phyloP scores from a whole-genome alignment of 495 filamentous ascomycete genomes.

The Cercophora sp. region DNA sequence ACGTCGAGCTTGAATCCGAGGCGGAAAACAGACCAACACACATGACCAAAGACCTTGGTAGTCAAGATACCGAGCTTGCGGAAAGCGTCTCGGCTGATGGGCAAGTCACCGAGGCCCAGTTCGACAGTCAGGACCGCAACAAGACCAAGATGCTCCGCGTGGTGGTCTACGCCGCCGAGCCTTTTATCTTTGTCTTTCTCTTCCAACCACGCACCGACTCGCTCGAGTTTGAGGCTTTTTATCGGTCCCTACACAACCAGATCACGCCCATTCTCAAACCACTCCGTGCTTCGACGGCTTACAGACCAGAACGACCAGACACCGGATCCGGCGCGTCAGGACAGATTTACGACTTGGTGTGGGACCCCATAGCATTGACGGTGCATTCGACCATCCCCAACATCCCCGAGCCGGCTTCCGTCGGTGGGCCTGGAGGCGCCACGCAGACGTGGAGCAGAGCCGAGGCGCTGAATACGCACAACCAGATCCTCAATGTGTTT shows the following conservation, averaged over 20 bases:
- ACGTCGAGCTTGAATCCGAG: conserved; percentile 45
- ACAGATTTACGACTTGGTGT: conserved; percentile 79
- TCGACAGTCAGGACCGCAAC: conserved; percentile 47
- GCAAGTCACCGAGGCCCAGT: conserved; percentile 20
- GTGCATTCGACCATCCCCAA: conserved; percentile 85
- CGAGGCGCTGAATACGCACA: conserved; percentile 89
- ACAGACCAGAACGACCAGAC: conserved; percentile 44
- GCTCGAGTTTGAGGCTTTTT: conserved; percentile 65
- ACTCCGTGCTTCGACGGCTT: conserved; percentile 60
- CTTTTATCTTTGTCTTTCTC: conserved; percentile 88
- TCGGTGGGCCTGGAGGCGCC: neutral
- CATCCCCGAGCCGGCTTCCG: conserved; percentile 62
- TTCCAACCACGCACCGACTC: conserved; percentile 68
- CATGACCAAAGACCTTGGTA: conserved; percentile 42
- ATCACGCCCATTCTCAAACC: conserved; percentile 72
- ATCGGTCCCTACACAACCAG: conserved; percentile 77
- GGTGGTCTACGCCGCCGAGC: conserved; percentile 68
- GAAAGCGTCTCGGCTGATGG: conserved; percentile 14
- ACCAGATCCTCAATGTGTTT: conserved; percentile 75
- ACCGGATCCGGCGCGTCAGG: conserved; percentile 29
- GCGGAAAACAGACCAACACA: conserved; percentile 31
- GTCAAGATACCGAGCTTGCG: conserved; percentile 30
- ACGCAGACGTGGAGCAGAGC: conserved; percentile 60
- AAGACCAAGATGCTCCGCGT: conserved; percentile 60
- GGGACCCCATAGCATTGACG: conserved; percentile 71